Percentiles rank a stretch among this genome's conserved stretches.
phyloP scores from a whole-genome alignment of 495 filamentous ascomycete genomes.

The Diplogelasinospora grovesii region DNA sequence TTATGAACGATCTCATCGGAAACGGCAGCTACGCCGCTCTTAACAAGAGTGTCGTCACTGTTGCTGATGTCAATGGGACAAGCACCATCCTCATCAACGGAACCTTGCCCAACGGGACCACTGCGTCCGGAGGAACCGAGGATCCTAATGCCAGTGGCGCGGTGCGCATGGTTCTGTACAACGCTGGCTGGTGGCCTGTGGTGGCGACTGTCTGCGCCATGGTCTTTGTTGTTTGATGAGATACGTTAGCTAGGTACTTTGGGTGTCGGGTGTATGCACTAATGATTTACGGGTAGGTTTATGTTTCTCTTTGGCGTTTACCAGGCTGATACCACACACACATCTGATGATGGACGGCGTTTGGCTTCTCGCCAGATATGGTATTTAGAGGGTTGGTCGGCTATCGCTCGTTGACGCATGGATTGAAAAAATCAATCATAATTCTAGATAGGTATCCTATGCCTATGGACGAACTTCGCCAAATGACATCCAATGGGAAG shows the following conservation, averaged over 20 bases:
- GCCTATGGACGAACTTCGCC: too few relatives aligned
- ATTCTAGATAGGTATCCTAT: too few relatives aligned
- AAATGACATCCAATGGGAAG: too few relatives aligned
- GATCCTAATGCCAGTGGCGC: conserved; percentile 28
- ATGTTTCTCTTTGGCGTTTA: too few relatives aligned
- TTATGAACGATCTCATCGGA: conserved; percentile 52
- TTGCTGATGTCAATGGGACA: conserved; percentile 68
- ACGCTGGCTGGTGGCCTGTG: conserved; percentile 54
- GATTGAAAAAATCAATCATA: too few relatives aligned
- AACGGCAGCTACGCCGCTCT: conserved; percentile 52
- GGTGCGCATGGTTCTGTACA: conserved; percentile 32
- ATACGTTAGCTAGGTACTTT: not conserved
- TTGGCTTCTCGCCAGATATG: too few relatives aligned
- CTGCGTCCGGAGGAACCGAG: conserved; percentile 51
- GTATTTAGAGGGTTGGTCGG: too few relatives aligned
- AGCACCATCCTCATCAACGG: conserved; percentile 76
- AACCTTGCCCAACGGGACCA: conserved; percentile 79
- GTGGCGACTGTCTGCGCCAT: conserved; percentile 50
- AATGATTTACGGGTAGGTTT: too few relatives aligned
- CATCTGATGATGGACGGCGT: too few relatives aligned
- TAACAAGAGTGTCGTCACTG: conserved; percentile 56
- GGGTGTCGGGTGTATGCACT: too few relatives aligned
- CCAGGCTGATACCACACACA: too few relatives aligned
- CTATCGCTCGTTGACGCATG: too few relatives aligned
- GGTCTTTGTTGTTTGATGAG: conserved; percentile 34